phyloP scores from a whole-genome alignment of 2,329 filamentous ascomycete species.

The Claviceps quebecensis region DNA sequence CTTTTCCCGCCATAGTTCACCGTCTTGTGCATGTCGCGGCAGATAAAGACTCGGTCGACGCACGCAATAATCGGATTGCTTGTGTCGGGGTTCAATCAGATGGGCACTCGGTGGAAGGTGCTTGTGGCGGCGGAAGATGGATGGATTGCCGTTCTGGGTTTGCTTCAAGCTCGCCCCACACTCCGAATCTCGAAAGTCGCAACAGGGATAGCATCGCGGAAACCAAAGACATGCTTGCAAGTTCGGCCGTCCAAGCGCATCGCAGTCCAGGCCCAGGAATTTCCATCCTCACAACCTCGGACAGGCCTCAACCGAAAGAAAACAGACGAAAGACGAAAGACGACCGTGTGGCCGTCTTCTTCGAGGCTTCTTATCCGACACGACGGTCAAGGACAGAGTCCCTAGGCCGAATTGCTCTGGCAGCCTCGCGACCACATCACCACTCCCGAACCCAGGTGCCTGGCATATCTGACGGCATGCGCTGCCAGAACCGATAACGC shows the following conservation, averaged over 20 bases:
- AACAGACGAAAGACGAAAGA: too few relatives aligned
- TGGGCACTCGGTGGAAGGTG: too few relatives aligned
- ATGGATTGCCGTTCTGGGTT: neutral
- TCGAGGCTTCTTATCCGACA: neutral
- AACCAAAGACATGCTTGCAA: neutral
- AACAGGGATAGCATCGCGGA: slow-evolving; percentile 2
- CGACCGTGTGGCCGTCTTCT: neutral
- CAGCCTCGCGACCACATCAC: slow-evolving; percentile 2
- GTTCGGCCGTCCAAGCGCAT: slow-evolving; percentile 1
- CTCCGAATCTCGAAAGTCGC: slow-evolving; percentile 1
- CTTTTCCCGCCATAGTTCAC: neutral
- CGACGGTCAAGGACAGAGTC: neutral
- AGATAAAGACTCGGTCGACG: neutral
- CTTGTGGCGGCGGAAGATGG: neutral
- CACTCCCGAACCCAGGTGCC: neutral
- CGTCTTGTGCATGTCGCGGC: neutral
- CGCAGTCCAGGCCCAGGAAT: neutral
- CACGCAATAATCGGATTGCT: too few relatives aligned
- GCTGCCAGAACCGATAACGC: slow-evolving; percentile 27
- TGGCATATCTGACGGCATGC: slow-evolving; percentile 25
- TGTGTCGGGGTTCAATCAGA: too few relatives aligned
- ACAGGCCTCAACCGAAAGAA: neutral
- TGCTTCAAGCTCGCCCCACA: slow-evolving; percentile 1
- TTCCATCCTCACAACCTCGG: neutral
- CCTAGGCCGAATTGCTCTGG: neutral